Evolutionary conservation across 768 basidiomycete genomes (phyloP), one percentile per base, ranked within the genome.

Genomic region (Crucibulum laeve): DNA sequence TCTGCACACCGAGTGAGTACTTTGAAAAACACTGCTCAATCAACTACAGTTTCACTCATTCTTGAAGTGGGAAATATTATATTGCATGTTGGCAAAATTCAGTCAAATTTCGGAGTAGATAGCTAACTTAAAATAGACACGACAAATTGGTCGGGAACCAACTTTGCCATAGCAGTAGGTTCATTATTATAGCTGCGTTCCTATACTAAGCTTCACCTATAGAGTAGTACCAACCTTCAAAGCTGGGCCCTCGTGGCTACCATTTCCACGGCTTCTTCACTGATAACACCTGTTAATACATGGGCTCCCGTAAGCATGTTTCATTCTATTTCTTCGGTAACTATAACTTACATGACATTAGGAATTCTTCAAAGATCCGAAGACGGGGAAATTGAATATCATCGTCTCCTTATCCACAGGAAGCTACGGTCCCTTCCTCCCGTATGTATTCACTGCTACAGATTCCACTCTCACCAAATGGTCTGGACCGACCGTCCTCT

Each of bases 291-390:
- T 4, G 40, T 61, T 23, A 65, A 65, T 38, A 65, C 64, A 2
- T 65, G 64, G 62, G 64, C 62, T 3, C 61, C 62, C 10, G 60
- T 62, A 18, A 32, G 55, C 30, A 17, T 36, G 8, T 19, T 36
- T n/a, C 21, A 10, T 23, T 2, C 8, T 14, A 2, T 37, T 26
- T 14, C 7, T n/a, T 11, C 21, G 25, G 18, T 23, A 14, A 18
- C n/a, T 13, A 24, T 5, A 0, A 43, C 37, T 28, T 14, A n/a
- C 5, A 18, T 4, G 5, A 5, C 44, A 17, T 21, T 40, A 63
- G 60, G 64, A 65, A 57, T 65, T 63, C 49, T 65, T 64, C 54
- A 65, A 64, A 41, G 64, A 65, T 40, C 59, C 64, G 1, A 58
- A 46, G 35, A 65, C 61, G 2, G 64, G 62, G 5, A 55, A 58